A percentile compares a stretch with the other conserved stretches of the same genome.
Conservation (phyloP, 2,329 filamentous ascomycete species). For the Xylaria sp. region DNA sequence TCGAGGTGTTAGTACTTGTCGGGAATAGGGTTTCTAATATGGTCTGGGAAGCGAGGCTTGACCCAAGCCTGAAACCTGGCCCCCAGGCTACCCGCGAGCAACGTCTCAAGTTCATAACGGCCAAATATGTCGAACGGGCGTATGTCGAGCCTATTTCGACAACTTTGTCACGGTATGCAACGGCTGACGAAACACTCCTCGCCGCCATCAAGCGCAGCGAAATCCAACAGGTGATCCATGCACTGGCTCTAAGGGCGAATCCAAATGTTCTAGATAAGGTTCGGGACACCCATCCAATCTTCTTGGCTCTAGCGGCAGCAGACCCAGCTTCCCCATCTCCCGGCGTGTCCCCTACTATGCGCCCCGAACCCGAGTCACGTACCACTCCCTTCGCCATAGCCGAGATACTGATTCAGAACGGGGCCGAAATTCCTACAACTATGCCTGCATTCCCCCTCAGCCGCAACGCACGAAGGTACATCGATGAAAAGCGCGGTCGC, state of each 20-base stretch:
- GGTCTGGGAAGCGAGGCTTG: slow-evolving; percentile 91
- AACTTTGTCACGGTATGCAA: slow-evolving; percentile 78
- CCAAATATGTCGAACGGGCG: slow-evolving; percentile 88
- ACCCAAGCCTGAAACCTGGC: slow-evolving; percentile 76
- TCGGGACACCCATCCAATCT: slow-evolving; percentile 87
- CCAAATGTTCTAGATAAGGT: slow-evolving; percentile 89
- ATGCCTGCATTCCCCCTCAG: slow-evolving; percentile 87
- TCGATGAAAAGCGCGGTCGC: slow-evolving; percentile 78
- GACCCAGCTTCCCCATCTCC: slow-evolving; percentile 83
- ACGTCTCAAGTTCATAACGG: slow-evolving; percentile 91
- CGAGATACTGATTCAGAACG: slow-evolving; percentile 92
- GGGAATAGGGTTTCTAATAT: slow-evolving; percentile 97
- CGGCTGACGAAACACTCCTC: slow-evolving; percentile 86
- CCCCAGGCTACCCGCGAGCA: slow-evolving; percentile 87
- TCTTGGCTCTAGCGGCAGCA: slow-evolving; percentile 89
- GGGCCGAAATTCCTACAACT: slow-evolving; percentile 82
- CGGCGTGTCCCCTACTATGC: slow-evolving; percentile 55
- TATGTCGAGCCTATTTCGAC: slow-evolving; percentile 83
- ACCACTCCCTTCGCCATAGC: slow-evolving; percentile 84
- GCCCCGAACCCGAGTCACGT: slow-evolving; percentile 60
- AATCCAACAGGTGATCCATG: slow-evolving; percentile 91
- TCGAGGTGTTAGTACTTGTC: slow-evolving; percentile 89
- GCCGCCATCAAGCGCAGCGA: slow-evolving; percentile 97
- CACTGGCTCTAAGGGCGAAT: slow-evolving; percentile 85
- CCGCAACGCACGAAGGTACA: slow-evolving; percentile 80